Base-by-base conservation (phyloP, 768 basidiomycete species). In the Podaxis sp. region DNA sequence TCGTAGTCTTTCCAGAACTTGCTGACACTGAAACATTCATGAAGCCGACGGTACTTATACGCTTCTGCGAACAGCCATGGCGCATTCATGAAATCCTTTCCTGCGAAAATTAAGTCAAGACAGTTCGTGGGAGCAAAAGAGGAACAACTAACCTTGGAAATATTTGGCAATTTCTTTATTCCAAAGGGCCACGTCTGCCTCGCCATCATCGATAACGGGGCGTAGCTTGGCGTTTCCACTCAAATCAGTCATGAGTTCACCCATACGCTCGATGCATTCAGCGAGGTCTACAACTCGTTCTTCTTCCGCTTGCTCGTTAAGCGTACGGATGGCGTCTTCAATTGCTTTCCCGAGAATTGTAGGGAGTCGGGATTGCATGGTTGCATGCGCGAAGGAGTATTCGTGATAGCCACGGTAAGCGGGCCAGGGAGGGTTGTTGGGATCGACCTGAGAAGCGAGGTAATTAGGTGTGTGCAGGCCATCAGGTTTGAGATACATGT, bases 11-110 rank as follows among this genome's bases (percentile, higher is more conserved):
- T 83, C 93, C 94, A 98, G 75, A 84, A 90, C 71, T 91, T 93
- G 80, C 90, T 91, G 64, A 93, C 79, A 65, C 91, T 94, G 79
- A 98, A 98, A 75, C 92, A 93, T 74, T 96, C 95, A 65, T 91
- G 92, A 51, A 98, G 84, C 64, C 93, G 87, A 67, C 93, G 89
- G 73, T 94, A 94, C 74, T 93, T 94, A 79, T 94, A 93, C 15
- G 95, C 95, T 74, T 96, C 95, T 22, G 95, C 96, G 69, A 98
- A 97, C 17, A 97, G 78, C 95, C 95, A 96, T 4, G 95, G 95
- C 0, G 95, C 94, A 72, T 91, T 95, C 93, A 96, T 96, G 70
- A 94, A 95, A 69, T 92, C 89, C 74, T 91, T 93, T 33, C 90
- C 91, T 88, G 65, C 11, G 48, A 10, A 30, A 33, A 54, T 2